Evolutionary conservation across 2,329 filamentous ascomycete genomes (phyloP), one percentile per base, ranked within the genome.

Genomic region (Monosporascus sp.): DNA sequence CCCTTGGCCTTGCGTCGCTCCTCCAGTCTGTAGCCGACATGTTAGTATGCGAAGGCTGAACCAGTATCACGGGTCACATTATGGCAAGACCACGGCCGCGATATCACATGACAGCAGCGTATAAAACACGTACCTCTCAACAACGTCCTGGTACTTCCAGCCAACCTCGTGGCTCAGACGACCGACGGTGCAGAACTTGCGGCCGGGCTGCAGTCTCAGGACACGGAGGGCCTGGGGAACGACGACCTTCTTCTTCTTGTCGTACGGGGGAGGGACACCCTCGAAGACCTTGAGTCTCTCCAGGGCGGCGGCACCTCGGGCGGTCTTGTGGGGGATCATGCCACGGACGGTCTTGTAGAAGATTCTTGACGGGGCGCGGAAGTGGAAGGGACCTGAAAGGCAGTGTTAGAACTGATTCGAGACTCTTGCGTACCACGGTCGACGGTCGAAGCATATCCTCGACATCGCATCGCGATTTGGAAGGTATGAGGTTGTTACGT

Each of bases 281-380:
- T 99, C 94, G 78, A 97, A 99, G 76, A 96, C 91, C 91, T 99
- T 99, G 68, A 99, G 89, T 79, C 94, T 89, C 86, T 97, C 92
- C 75, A 99, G 79, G 69, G 94, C 94, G 70, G 93, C 93, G 70
- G 91, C 88, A 80, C 94, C 94, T 74, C 94, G 93, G 76, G 94
- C 86, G 68, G 94, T 99, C 90, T 99, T 99, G 91, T 99, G 94
- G 74, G 94, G 94, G 68, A 99, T 95, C 94, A 99, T 99, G 78
- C 94, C 94, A 78, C 94, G 93, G 80, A 99, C 91, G 75, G 94
- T 91, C 89, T 97, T 96, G 89, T 97, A 99, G 88, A 99, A 96
- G 84, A 99, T 97, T 80, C 95, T 89, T 71, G 92, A 96, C 63
- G 94, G 94, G 70, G 93, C 91, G 76, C 94, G 94, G 91, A 97